These are phyloP conservation scores for Fraxinus paxiana DNA, from an alignment of 305 asterid species.

Conservation along the genomic window DNA sequence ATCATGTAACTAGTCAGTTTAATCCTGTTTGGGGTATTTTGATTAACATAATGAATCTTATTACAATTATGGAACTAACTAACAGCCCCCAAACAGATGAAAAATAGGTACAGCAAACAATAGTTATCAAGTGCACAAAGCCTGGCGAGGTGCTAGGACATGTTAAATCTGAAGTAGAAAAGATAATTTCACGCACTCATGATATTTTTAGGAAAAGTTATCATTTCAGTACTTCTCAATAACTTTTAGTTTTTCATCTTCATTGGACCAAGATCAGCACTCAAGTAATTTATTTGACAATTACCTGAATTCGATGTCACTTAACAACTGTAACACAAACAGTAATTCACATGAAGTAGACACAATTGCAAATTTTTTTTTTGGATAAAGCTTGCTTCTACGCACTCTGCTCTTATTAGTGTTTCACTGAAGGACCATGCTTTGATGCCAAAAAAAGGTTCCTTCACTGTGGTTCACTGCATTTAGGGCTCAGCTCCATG, in stretches of 20 bases:
- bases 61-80: background rate
- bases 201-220: background rate
- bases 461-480: background rate
- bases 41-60: background rate
- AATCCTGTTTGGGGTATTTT: background rate
- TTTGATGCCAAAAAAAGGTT: background rate
- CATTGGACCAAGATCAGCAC: background rate
- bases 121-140: background rate
- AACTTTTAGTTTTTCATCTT: background rate
- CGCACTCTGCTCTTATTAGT: background rate
- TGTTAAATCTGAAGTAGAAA: background rate
- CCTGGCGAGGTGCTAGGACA: background rate
- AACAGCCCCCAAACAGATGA: background rate
- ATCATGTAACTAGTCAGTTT: background rate
- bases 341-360: background rate
- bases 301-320: background rate
- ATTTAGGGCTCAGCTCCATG: background rate
- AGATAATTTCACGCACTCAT: background rate
- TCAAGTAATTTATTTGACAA: background rate
- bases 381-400: background rate
- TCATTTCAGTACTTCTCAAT: background rate
- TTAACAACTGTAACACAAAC: background rate
- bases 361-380: background rate
- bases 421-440: background rate
- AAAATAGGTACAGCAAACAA: background rate